Conservation (phyloP, 1,139 yeast genomes). For the Geotrichum bryndzae region DNA sequence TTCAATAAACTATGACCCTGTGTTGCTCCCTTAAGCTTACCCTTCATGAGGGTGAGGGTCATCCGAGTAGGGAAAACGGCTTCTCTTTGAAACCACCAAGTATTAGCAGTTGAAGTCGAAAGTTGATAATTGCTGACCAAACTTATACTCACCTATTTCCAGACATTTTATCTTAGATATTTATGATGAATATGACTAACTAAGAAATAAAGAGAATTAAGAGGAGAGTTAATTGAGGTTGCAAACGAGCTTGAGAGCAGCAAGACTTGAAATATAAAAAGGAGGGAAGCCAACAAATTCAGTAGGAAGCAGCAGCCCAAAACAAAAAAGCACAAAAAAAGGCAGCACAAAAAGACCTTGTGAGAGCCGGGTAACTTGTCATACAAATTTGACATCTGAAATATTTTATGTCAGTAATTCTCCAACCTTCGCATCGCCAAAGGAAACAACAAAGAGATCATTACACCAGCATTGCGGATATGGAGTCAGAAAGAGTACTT, state of each 20-base stretch:
- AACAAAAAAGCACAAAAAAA: background rate
- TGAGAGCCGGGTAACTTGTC: constrained; percentile 10
- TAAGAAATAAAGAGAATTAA: background rate
- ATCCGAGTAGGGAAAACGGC: constrained; percentile 88
- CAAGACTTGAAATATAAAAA: background rate
- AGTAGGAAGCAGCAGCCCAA: constrained; percentile 10
- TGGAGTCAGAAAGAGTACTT: background rate
- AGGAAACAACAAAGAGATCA: background rate
- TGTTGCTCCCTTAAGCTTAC: constrained; percentile 93
- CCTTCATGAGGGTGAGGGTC: constrained; percentile 93
- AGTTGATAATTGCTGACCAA: background rate
- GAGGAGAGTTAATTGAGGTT: background rate
- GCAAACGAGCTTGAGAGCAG: background rate
- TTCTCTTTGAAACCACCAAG: constrained; percentile 30
- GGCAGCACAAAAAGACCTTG: constrained; percentile 6
- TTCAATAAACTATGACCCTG: constrained; percentile 91
- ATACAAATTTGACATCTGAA: background rate
- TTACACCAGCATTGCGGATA: background rate
- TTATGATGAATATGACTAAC: background rate
- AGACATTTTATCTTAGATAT: constrained; percentile 8
- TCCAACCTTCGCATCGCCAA: background rate
- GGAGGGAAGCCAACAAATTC: background rate
- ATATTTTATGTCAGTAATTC: background rate
- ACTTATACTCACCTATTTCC: constrained; percentile 13
- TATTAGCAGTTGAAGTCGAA: background rate